Percentiles rank a stretch among this genome's conserved stretches.
These are phyloP conservation scores for Arthrobotrys entomopaga DNA, from an alignment of 2,329 filamentous ascomycete genomes.

Conservation along the genomic window DNA sequence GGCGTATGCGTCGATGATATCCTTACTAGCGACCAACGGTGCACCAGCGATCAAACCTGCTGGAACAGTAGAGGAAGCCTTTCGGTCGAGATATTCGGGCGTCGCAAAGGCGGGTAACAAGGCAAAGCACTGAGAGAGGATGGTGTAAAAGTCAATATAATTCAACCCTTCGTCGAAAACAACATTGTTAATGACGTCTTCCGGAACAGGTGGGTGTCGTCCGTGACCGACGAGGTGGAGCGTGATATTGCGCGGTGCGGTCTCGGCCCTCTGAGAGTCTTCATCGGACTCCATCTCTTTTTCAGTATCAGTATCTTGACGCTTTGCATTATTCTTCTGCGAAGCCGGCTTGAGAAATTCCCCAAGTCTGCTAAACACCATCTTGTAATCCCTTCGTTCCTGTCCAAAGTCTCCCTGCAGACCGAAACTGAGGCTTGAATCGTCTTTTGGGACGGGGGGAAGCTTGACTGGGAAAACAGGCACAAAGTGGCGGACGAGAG, in stretches of 20 bases:
- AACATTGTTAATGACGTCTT: constrained; percentile 56
- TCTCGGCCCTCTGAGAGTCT: constrained; percentile 39
- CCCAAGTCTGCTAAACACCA: constrained; percentile 58
- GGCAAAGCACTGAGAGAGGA: constrained; percentile 58
- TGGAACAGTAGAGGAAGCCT: constrained; percentile 59
- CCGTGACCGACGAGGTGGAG: constrained; percentile 58
- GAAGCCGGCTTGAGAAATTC: constrained; percentile 55
- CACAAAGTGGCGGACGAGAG: constrained; percentile 57
- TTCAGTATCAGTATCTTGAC: constrained; percentile 25
- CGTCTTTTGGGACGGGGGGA: constrained; percentile 29
- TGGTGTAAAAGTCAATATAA: constrained; percentile 59
- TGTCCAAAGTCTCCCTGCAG: constrained; percentile 60
- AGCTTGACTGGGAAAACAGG: constrained; percentile 59
- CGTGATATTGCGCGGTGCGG: constrained; percentile 47
- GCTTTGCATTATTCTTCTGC: constrained; percentile 19
- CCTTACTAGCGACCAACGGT: constrained; percentile 58
- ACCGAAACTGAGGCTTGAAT: constrained; percentile 56
- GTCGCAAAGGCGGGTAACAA: constrained; percentile 59
- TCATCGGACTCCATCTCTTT: constrained; percentile 16
- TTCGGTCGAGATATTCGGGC: constrained; percentile 58
- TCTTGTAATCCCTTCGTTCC: constrained; percentile 58
- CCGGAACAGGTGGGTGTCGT: constrained; percentile 57
- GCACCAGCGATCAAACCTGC: constrained; percentile 59
- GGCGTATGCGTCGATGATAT: constrained; percentile 58
- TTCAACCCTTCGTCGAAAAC: constrained; percentile 58